These are phyloP conservation scores for Thalia dealbata DNA, from an alignment of 176 grass and related monocot genomes.

Conservation along the genomic window DNA sequence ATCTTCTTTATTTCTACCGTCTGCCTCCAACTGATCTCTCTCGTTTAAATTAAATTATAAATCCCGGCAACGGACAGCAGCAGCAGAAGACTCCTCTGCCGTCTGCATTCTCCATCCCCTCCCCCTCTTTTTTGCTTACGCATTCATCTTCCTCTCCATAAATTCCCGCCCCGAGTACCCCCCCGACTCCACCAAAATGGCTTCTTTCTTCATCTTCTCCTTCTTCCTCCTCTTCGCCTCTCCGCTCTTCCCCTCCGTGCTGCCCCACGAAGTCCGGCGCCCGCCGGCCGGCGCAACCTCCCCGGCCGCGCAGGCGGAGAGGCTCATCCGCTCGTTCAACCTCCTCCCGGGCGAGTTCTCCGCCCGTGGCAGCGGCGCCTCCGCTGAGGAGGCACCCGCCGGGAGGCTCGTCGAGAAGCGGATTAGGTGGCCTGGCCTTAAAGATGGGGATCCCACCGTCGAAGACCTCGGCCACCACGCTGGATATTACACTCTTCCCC, in stretches of 20 bases:
- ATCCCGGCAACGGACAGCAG: no score
- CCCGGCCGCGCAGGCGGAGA: slow-evolving; percentile 46
- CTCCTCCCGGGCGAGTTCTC: slow-evolving; percentile 46
- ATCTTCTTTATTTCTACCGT: no score
- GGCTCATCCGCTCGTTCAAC: slow-evolving; percentile 71
- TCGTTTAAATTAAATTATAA: no score
- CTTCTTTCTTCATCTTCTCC: slow-evolving; percentile 9
- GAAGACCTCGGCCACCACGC: slow-evolving; percentile 77
- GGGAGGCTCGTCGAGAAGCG: slow-evolving; percentile 62
- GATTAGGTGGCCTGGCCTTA: slow-evolving; percentile 34
- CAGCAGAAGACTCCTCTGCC: no score
- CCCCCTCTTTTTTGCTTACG: neutral
- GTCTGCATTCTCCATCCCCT: no score
- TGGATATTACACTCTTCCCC: slow-evolving; percentile 81
- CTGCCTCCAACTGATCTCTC: no score
- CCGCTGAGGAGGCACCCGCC: neutral
- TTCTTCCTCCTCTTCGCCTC: slow-evolving; percentile 1
- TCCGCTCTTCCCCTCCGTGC: neutral
- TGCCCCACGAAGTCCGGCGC: neutral
- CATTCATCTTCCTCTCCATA: neutral
- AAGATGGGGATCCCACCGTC: slow-evolving; percentile 9
- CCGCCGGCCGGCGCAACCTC: slow-evolving; percentile 34
- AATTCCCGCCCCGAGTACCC: neutral
- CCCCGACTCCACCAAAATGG: neutral
- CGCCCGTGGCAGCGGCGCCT: neutral